These are phyloP conservation scores for Boletus subcaerulescens DNA, from an alignment of 768 basidiomycete genomes.

Conservation along the genomic window DNA sequence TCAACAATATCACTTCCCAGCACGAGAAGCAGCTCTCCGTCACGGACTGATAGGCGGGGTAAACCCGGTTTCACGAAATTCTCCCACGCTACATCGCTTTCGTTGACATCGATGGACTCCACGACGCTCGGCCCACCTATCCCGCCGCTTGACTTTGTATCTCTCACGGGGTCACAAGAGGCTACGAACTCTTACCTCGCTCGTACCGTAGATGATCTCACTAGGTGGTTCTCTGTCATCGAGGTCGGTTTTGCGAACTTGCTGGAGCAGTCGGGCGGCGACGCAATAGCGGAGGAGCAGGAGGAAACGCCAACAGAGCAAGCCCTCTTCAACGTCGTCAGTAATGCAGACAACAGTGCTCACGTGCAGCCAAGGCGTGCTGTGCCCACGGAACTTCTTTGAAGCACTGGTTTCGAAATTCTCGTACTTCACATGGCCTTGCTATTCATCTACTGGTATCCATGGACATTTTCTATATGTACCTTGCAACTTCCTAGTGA, in stretches of 20 bases:
- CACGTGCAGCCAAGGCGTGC: constrained; percentile 11
- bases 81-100: constrained; percentile 31
- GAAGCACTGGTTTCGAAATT: constrained; percentile 5
- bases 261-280: constrained; percentile 49
- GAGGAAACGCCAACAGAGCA: constrained; percentile 38
- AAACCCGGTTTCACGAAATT: constrained; percentile 23
- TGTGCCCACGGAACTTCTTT: constrained; percentile 18
- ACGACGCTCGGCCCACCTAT: constrained; percentile 44
- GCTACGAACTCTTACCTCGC: constrained; percentile 69
- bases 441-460: constrained; percentile 19
- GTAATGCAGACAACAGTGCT: constrained; percentile 5
- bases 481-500: constrained; percentile 13
- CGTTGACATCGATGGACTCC: constrained; percentile 33
- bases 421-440: constrained; percentile 7
- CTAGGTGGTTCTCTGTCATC: constrained; percentile 71
- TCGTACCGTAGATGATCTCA: constrained; percentile 69
- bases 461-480: constrained; percentile 6
- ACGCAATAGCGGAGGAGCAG: constrained; percentile 66
- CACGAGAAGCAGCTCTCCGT: constrained; percentile 32
- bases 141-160: constrained; percentile 66
- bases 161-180: constrained; percentile 50
- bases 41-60: constrained; percentile 21
- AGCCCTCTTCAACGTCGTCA: constrained; percentile 8
- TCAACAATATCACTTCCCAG: constrained; percentile 42
- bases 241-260: constrained; percentile 69